Percentiles rank a stretch among this genome's conserved stretches.
These are phyloP conservation scores for Pseudognaphalium luteoalbum DNA, from an alignment of 129 eudicot species.

Conservation along the genomic window DNA sequence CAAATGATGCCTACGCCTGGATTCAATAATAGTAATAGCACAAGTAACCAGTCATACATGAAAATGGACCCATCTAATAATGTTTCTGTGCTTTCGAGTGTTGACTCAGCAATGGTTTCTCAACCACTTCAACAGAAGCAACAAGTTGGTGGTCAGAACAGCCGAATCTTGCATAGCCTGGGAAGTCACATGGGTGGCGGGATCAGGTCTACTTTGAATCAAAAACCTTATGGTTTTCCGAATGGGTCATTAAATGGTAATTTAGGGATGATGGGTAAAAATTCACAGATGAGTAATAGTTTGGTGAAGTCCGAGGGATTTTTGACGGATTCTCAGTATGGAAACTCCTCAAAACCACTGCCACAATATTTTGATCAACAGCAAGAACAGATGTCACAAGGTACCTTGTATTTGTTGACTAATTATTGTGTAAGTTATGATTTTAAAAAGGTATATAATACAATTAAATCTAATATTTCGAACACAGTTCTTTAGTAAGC, in stretches of 20 bases:
- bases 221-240: slow-evolving; percentile 54
- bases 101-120: slow-evolving; percentile 57
- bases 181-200: slow-evolving; percentile 89
- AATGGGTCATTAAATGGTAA: slow-evolving; percentile 69
- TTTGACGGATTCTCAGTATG: slow-evolving; percentile 47
- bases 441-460: not conserved
- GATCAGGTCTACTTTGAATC: slow-evolving; percentile 72
- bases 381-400: slow-evolving; percentile 61
- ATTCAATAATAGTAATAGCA: slow-evolving; percentile 45
- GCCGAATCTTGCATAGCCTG: slow-evolving; percentile 74
- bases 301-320: slow-evolving; percentile 66
- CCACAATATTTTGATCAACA: slow-evolving; percentile 68
- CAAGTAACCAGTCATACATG: slow-evolving; percentile 47
- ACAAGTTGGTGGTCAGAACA: slow-evolving; percentile 72
- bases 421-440: not conserved
- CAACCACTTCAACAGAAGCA: slow-evolving; percentile 73
- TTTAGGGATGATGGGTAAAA: slow-evolving; percentile 57
- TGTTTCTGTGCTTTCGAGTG: slow-evolving; percentile 48
- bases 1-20: slow-evolving; percentile 99
- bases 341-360: slow-evolving; percentile 52
- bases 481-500: not conserved
- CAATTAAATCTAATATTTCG: not conserved
- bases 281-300: slow-evolving; percentile 55
- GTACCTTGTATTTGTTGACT: slow-evolving; percentile 34
- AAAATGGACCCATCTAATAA: slow-evolving; percentile 56